Conservation (phyloP, 306 rosid genomes). For the Bauhinia variegata region DNA sequence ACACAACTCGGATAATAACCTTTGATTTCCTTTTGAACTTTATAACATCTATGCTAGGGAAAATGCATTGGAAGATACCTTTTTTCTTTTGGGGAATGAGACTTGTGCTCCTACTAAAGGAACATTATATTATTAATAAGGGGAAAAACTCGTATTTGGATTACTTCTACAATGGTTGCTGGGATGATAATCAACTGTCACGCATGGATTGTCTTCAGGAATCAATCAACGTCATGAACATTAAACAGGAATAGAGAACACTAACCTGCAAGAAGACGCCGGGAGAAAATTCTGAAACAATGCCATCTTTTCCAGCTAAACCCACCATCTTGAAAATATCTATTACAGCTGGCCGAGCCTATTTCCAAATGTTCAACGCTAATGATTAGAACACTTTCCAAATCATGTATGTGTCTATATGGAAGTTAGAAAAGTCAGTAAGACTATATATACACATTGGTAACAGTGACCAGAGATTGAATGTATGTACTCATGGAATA, state of each 20-base stretch:
- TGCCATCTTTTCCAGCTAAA: constrained; percentile 85
- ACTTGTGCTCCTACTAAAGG: constrained; percentile 14
- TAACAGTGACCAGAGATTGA: constrained; percentile 19
- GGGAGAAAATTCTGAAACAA: constrained; percentile 80
- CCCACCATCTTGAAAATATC: constrained; percentile 66
- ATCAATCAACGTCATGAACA: constrained; percentile 18
- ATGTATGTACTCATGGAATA: constrained; percentile 12
- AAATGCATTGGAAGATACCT: neutral
- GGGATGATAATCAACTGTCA: constrained; percentile 7
- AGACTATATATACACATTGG: neutral
- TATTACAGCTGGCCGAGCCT: constrained; percentile 91
- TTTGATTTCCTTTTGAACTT: neutral
- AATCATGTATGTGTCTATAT: constrained; percentile 12
- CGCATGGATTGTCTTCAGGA: constrained; percentile 17
- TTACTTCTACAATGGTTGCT: neutral
- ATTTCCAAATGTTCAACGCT: constrained; percentile 43
- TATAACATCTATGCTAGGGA: constrained; percentile 2
- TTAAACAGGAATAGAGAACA: constrained; percentile 23
- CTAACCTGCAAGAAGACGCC: constrained; percentile 94
- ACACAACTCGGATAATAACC: neutral
- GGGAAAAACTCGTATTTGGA: neutral
- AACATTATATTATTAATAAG: neutral
- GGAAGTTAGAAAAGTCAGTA: constrained; percentile 19
- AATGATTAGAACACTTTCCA: constrained; percentile 30
- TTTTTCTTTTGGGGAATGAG: neutral